Evolutionary conservation across 2,329 filamentous ascomycete genomes (phyloP).

Genomic region (Bertia moriformis): DNA sequence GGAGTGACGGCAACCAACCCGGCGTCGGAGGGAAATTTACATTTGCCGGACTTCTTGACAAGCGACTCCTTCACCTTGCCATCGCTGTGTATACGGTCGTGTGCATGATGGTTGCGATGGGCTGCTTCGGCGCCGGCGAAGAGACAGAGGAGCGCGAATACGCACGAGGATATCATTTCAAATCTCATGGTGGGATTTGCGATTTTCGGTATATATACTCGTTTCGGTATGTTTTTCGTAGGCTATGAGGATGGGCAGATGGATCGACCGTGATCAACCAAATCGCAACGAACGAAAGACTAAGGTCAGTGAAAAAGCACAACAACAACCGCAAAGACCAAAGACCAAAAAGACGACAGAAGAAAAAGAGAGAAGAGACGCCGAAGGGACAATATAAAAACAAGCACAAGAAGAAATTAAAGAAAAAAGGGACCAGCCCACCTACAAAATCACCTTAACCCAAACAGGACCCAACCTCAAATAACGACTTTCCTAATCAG

Average conservation of each 20-base stretch:
- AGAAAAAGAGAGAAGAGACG: neutral
- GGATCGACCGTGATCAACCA: no score
- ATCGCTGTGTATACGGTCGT: neutral
- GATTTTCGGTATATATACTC: no score
- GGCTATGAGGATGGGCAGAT: no score
- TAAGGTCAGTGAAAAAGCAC: neutral
- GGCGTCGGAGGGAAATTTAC: conserved; percentile 50
- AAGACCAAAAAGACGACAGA: neutral
- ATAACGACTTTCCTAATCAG: neutral
- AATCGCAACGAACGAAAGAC: neutral
- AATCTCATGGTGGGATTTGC: neutral
- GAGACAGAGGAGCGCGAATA: neutral
- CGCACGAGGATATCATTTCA: neutral
- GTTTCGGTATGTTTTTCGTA: no score
- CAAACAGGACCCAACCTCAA: no score
- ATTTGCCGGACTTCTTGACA: conserved; percentile 36
- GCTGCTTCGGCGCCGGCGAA: neutral
- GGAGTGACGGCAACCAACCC: conserved; percentile 58
- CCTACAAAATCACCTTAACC: no score
- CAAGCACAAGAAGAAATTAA: neutral
- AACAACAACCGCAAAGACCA: neutral
- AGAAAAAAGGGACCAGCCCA: neutral
- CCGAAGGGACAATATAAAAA: neutral
- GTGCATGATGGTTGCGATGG: neutral
- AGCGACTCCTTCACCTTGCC: conserved; percentile 9